Evolutionary conservation across 169 alveolate species (phyloP), one percentile per base, ranked within the genome.

Genomic region (Plasmodium gonderi): DNA sequence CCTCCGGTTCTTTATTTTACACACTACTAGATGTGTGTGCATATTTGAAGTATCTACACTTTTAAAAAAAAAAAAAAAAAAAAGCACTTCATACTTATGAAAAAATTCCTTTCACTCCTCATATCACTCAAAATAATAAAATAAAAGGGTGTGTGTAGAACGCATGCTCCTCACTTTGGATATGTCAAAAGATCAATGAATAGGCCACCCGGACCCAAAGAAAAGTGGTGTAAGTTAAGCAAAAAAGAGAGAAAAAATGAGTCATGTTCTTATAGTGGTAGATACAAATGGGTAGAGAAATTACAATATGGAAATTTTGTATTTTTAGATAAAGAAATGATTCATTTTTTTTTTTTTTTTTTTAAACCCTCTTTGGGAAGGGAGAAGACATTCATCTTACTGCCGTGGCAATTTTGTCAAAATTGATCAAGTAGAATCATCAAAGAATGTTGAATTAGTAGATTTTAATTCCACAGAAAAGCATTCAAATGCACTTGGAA

Each of bases 111-210:
- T 81, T 26, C 2, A n/a, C 79, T 26, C 31, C 40, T 91, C 76
- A 47, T 20, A 20, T 47, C 68, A 76, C 42, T 49, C 9, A 12
- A 11, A 49, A 38, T 14, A 7, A 4, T n/a, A n/a, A n/a, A n/a
- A n/a, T n/a, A 33, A 45, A 94, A 97, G 98, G 99, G 99, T 6
- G 92, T 82, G 29, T 98, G 99, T 90, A 78, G 98, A 74, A 82
- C 81, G 26, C 67, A 79, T 72, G 96, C 99, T 40, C 99, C 99
- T 20, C 97, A 91, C 91, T 98, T 83, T 96, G 99, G 99, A 11
- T 96, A 89, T 69, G 96, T 98, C 17, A 96, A 96, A 31, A 95
- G 99, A 77, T 95, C 99, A 2, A 96, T 96, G 90, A 98, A 98
- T 72, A 40, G 97, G 47, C 96, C 98, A 4, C 99, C 99, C n/a